phyloP scores from a whole-genome alignment of 805 yeast genomes.

The Jamesozyma jinghongensis region DNA sequence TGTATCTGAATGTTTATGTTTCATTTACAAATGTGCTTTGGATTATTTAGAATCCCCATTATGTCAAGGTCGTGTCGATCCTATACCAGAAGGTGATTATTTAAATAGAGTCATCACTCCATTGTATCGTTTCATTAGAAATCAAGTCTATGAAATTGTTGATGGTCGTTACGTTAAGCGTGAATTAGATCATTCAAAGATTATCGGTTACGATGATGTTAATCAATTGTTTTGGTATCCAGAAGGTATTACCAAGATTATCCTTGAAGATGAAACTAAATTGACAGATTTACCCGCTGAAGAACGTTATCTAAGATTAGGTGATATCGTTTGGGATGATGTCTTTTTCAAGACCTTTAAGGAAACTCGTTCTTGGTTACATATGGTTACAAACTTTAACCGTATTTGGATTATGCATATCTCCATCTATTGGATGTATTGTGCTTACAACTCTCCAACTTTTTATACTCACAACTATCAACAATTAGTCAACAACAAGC shows the following conservation, averaged over 20 bases:
- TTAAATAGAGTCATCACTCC: slow-evolving; percentile 91
- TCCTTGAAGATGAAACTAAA: slow-evolving; percentile 73
- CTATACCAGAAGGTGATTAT: slow-evolving; percentile 82
- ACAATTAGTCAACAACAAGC: slow-evolving; percentile 76
- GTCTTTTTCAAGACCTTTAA: slow-evolving; percentile 93
- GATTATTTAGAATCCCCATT: slow-evolving; percentile 85
- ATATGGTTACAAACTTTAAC: slow-evolving; percentile 86
- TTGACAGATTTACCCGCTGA: slow-evolving; percentile 81
- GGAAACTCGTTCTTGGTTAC: slow-evolving; percentile 97
- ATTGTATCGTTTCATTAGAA: slow-evolving; percentile 65
- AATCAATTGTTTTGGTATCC: slow-evolving; percentile 99
- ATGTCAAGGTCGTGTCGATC: slow-evolving; percentile 79
- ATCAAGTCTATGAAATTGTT: slow-evolving; percentile 71
- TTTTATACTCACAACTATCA: slow-evolving; percentile 79
- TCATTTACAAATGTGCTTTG: slow-evolving; percentile 87
- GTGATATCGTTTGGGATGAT: slow-evolving; percentile 85
- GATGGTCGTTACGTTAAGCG: slow-evolving; percentile 79
- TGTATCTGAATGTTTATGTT: slow-evolving; percentile 82
- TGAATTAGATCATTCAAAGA: slow-evolving; percentile 72
- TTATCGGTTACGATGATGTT: slow-evolving; percentile 94
- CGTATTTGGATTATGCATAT: slow-evolving; percentile 97
- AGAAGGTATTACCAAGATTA: slow-evolving; percentile 91
- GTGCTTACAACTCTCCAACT: slow-evolving; percentile 86
- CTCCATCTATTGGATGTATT: slow-evolving; percentile 88
- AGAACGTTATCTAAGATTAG: slow-evolving; percentile 82